phyloP scores from a whole-genome alignment of 1,139 yeast species.

The Blastobotrys ciferrii region DNA sequence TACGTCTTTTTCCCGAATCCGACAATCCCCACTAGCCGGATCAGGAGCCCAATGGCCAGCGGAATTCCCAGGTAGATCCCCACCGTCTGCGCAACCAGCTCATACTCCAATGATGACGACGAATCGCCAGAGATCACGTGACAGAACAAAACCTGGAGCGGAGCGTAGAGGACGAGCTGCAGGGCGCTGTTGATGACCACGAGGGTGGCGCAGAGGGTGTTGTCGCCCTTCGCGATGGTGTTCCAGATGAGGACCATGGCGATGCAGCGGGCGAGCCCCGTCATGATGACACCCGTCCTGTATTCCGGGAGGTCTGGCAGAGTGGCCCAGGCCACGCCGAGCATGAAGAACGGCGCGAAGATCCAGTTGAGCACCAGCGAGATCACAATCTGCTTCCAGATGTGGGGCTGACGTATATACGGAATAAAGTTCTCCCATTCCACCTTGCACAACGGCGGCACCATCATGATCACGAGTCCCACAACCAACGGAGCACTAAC shows the following conservation, averaged over 20 bases:
- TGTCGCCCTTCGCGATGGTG: slow-evolving; percentile 54
- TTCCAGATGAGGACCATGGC: slow-evolving; percentile 69
- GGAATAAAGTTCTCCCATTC: slow-evolving; percentile 46
- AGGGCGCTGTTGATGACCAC: slow-evolving; percentile 53
- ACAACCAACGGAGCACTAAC: slow-evolving; percentile 49
- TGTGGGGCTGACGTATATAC: slow-evolving; percentile 29
- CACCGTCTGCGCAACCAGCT: slow-evolving; percentile 51
- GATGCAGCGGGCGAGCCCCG: slow-evolving; percentile 60
- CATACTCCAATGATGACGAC: slow-evolving; percentile 33
- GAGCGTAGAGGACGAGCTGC: slow-evolving; percentile 56
- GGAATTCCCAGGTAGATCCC: slow-evolving; percentile 58
- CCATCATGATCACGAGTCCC: slow-evolving; percentile 58
- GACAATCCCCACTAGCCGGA: slow-evolving; percentile 34
- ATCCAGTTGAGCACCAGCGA: slow-evolving; percentile 55
- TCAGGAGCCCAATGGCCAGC: slow-evolving; percentile 45
- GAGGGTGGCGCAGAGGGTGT: slow-evolving; percentile 50
- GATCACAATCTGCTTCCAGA: slow-evolving; percentile 40
- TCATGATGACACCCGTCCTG: slow-evolving; percentile 55
- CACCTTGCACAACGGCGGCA: slow-evolving; percentile 56
- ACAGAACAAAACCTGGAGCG: slow-evolving; percentile 48
- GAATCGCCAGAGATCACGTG: slow-evolving; percentile 19
- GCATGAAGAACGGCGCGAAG: slow-evolving; percentile 55
- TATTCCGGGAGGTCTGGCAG: slow-evolving; percentile 50
- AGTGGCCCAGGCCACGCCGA: slow-evolving; percentile 54
- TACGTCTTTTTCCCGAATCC: slow-evolving; percentile 23